Base-by-base conservation (phyloP, 1,139 yeast species). In the Oligophagozyma castellii region DNA sequence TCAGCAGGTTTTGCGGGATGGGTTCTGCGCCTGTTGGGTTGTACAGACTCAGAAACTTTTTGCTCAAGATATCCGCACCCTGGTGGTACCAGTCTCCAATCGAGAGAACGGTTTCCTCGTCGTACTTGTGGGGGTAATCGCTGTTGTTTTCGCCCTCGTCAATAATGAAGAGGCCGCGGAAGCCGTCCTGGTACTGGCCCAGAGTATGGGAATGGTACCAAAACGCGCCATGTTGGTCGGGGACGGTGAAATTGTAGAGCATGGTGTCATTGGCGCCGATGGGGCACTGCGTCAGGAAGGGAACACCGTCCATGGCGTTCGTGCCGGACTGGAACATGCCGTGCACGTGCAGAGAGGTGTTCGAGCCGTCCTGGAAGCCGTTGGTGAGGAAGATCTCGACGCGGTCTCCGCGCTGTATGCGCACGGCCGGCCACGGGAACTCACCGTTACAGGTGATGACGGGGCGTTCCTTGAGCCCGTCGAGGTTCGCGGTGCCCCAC, bases 21-120 rank as follows among this genome's bases (percentile, higher is more conserved):
- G 96, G 96, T 56, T 86, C 96, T 20, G 95, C 95, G 39, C 96
- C 96, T 4, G 95, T 80, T 26, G 96, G 96, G 56, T 86, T 86
- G 59, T 67, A 76, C 38, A 77, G 56, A 40, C 62, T 68, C 59
- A 81, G 51, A 58, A 84, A 84, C 12, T 48, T 43, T 10, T 64
- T 55, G 37, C 65, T 57, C 41, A 84, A 62, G 13, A 50, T 65
- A 27, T 64, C 64, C 26, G 75, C 63, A 30, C 62, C 57, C 21
- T 68, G 63, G 53, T 83, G 93, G 57, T 86, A 86, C 92, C 94
- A 84, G 43, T 86, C 96, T 26, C 76, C 60, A 23, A 86, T 46
- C 5, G 77, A 58, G 37, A 84, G 53, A n/a, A 67, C 55, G 18
- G 70, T 62, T 45, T 83, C 95, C 45, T 79, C 83, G 44, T 81